Evolutionary conservation across 352 stramenopile genomes (phyloP).

Genomic region (Salisapilia sapeloensis): DNA sequence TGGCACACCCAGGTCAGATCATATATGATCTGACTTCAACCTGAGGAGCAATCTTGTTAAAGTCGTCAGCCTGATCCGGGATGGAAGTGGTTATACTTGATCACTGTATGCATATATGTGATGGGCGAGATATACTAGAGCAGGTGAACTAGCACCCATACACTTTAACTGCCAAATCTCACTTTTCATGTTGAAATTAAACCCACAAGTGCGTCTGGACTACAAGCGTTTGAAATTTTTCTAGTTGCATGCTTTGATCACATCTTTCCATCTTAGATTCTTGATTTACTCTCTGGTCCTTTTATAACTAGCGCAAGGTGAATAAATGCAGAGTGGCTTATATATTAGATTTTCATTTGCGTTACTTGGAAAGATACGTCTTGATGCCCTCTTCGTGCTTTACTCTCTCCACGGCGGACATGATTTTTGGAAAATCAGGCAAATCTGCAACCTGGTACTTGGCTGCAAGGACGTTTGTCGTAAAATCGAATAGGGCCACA

Average conservation of each 20-base stretch:
- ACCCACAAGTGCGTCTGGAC: no score
- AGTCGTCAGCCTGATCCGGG: no score
- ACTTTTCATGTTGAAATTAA: no score
- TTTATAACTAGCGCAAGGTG: neutral
- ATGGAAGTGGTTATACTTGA: no score
- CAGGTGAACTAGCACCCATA: no score
- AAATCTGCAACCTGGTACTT: neutral
- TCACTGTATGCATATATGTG: no score
- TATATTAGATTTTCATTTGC: neutral
- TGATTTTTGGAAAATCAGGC: constrained; percentile 1
- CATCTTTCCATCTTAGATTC: neutral
- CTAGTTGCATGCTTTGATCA: neutral
- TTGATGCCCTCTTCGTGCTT: neutral
- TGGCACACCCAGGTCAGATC: no score
- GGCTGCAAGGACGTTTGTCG: constrained; percentile 13
- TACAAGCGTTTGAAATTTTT: neutral
- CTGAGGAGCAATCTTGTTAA: no score
- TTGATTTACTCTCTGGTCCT: neutral
- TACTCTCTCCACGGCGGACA: neutral
- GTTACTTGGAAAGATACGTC: constrained; percentile 1
- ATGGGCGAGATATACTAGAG: no score
- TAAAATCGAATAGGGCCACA: constrained; percentile 32
- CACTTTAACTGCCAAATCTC: no score
- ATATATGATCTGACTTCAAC: no score
- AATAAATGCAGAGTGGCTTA: no score